These are phyloP conservation scores for Aureobasidium subglaciale DNA, from an alignment of 2,329 filamentous ascomycete genomes.

Conservation along the genomic window DNA sequence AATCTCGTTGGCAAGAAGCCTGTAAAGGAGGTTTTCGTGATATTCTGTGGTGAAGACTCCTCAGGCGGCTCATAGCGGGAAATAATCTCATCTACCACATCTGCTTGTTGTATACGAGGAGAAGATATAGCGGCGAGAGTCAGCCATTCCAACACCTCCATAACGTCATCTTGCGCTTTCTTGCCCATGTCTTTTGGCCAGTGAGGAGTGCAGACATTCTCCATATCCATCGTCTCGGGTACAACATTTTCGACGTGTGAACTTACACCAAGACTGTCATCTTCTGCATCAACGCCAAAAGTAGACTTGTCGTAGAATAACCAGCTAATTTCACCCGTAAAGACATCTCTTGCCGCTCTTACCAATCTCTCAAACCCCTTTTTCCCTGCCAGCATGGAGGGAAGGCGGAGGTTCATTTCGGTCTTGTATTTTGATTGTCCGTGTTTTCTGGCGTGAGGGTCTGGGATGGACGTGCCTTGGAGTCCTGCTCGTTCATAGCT, in stretches of 20 bases:
- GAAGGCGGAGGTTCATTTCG: slow-evolving; percentile 64
- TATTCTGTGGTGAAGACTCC: slow-evolving; percentile 15
- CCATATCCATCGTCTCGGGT: slow-evolving; percentile 23
- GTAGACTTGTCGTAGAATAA: slow-evolving; percentile 60
- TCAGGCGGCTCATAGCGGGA: slow-evolving; percentile 57
- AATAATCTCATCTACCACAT: slow-evolving; percentile 61
- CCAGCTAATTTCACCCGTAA: slow-evolving; percentile 64
- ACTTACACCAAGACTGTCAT: slow-evolving; percentile 23
- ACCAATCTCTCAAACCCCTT: slow-evolving; percentile 72
- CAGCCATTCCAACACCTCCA: slow-evolving; percentile 67
- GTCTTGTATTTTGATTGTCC: slow-evolving; percentile 69
- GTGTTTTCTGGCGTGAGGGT: slow-evolving; percentile 51
- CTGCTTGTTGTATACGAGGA: slow-evolving; percentile 51
- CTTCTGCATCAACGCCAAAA: background rate
- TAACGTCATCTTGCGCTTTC: slow-evolving; percentile 39
- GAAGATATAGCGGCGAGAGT: slow-evolving; percentile 60
- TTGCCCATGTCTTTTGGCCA: slow-evolving; percentile 26
- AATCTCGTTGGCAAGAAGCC: slow-evolving; percentile 36
- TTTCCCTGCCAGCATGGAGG: slow-evolving; percentile 75
- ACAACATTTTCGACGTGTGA: slow-evolving; percentile 23
- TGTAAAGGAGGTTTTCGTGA: slow-evolving; percentile 36
- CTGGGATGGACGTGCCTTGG: slow-evolving; percentile 58
- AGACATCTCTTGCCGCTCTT: slow-evolving; percentile 71
- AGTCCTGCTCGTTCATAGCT: slow-evolving; percentile 78
- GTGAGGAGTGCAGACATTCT: slow-evolving; percentile 26